phyloP scores from a whole-genome alignment of 306 rosid species.

The Cucurbita moschata region DNA sequence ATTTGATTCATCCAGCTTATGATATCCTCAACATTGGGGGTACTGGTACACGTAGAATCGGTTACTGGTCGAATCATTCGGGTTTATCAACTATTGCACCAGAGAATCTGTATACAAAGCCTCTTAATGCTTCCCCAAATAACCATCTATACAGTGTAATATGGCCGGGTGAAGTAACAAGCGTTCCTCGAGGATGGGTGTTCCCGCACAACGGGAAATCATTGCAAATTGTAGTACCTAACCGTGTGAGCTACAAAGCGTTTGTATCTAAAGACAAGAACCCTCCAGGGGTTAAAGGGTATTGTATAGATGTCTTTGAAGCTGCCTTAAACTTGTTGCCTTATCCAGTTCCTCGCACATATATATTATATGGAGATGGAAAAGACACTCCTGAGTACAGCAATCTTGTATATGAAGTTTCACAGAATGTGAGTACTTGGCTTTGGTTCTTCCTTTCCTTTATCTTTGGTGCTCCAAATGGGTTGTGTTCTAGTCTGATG shows the following conservation, averaged over 20 bases:
- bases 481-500: no score
- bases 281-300: constrained; percentile 65
- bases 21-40: constrained; percentile 67
- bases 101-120: constrained; percentile 28
- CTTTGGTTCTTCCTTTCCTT: constrained; percentile 4
- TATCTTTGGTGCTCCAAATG: no score
- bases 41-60: constrained; percentile 37
- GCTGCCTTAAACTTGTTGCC: constrained; percentile 66
- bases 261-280: constrained; percentile 44
- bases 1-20: constrained; percentile 51
- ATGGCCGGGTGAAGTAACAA: constrained; percentile 70
- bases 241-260: constrained; percentile 47
- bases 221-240: constrained; percentile 64
- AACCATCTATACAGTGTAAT: constrained; percentile 35
- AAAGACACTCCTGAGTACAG: constrained; percentile 40
- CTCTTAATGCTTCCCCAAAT: constrained; percentile 20
- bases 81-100: constrained; percentile 46
- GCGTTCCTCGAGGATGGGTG: constrained; percentile 69
- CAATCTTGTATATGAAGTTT: constrained; percentile 34
- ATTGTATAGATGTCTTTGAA: constrained; percentile 68
- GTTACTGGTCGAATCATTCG: constrained; percentile 70
- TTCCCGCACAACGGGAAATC: constrained; percentile 83
- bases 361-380: constrained; percentile 53
- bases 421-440: constrained; percentile 57
- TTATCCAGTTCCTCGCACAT: constrained; percentile 56